Conservation (phyloP, 805 yeast genomes). For the Kuraishia borneana region DNA sequence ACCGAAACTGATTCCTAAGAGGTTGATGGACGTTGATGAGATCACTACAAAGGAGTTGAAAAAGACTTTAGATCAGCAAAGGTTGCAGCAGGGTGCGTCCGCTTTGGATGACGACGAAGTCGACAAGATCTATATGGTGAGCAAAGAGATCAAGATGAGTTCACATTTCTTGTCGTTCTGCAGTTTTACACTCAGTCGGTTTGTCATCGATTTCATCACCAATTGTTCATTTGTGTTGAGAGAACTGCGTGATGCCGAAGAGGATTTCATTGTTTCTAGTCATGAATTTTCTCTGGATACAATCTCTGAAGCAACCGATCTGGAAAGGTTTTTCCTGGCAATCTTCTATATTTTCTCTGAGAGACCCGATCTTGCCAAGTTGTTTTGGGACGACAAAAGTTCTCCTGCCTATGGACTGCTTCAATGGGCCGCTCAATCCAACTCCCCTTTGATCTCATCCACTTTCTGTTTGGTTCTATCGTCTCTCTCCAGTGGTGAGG, state of each 20-base stretch:
- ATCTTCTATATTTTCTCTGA: slow-evolving; percentile 57
- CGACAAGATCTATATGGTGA: slow-evolving; percentile 13
- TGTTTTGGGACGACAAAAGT: slow-evolving; percentile 61
- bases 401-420: slow-evolving; percentile 70
- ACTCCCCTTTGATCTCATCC: slow-evolving; percentile 72
- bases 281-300: slow-evolving; percentile 48
- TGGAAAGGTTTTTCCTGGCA: slow-evolving; percentile 78
- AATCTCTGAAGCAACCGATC: slow-evolving; percentile 64
- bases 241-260: slow-evolving; percentile 61
- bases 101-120: slow-evolving; percentile 13
- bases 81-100: background rate
- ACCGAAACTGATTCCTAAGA: slow-evolving; percentile 43
- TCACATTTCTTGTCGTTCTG: slow-evolving; percentile 22
- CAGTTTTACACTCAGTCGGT: slow-evolving; percentile 32
- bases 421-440: slow-evolving; percentile 75
- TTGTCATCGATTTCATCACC: slow-evolving; percentile 44
- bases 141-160: slow-evolving; percentile 11
- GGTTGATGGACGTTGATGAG: slow-evolving; percentile 36
- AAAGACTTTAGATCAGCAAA: background rate
- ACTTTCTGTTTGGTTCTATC: slow-evolving; percentile 73
- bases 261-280: slow-evolving; percentile 51
- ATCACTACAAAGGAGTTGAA: background rate
- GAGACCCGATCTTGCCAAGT: slow-evolving; percentile 43
- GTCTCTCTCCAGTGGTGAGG: slow-evolving; percentile 54
- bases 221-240: slow-evolving; percentile 60